Conservation (phyloP, 2,329 filamentous ascomycete species). For the Pleurostoma richardsiae region DNA sequence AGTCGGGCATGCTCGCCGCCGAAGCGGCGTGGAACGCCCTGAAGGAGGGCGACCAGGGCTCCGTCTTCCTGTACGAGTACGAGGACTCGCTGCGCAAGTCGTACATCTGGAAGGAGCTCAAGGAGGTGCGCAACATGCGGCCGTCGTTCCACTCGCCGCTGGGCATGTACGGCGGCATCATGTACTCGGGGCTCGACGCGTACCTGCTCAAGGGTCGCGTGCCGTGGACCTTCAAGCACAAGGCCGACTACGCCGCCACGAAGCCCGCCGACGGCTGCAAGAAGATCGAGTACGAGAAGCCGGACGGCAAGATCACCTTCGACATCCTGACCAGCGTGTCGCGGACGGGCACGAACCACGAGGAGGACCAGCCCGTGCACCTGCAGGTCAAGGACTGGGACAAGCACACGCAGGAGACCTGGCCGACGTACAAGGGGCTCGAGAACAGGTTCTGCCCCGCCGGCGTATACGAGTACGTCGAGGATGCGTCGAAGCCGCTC, state of each 20-base stretch:
- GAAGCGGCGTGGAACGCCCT: conserved; percentile 84
- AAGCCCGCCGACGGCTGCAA: conserved; percentile 71
- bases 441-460: conserved; percentile 98
- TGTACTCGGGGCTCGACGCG: conserved; percentile 91
- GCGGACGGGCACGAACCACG: conserved; percentile 94
- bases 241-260: conserved; percentile 73
- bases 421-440: conserved; percentile 82
- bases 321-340: conserved; percentile 95
- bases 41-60: conserved; percentile 48
- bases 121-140: conserved; percentile 94
- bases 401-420: conserved; percentile 76
- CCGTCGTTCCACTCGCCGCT: conserved; percentile 88
- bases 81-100: conserved; percentile 83
- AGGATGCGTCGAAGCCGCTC: conserved; percentile 79
- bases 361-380: conserved; percentile 97
- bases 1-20: conserved; percentile 92
- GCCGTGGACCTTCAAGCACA: conserved; percentile 91
- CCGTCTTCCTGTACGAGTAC: conserved; percentile 91
- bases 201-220: conserved; percentile 78
- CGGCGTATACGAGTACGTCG: conserved; percentile 96
- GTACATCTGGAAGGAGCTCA: conserved; percentile 88
- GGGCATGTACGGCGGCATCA: conserved; percentile 80
- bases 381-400: conserved; percentile 95
- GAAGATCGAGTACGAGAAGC: conserved; percentile 96
- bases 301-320: conserved; percentile 90